Percentiles rank a stretch among this genome's conserved stretches.
Conservation (phyloP, 495 filamentous ascomycete species). For the Penicillium angulare region DNA sequence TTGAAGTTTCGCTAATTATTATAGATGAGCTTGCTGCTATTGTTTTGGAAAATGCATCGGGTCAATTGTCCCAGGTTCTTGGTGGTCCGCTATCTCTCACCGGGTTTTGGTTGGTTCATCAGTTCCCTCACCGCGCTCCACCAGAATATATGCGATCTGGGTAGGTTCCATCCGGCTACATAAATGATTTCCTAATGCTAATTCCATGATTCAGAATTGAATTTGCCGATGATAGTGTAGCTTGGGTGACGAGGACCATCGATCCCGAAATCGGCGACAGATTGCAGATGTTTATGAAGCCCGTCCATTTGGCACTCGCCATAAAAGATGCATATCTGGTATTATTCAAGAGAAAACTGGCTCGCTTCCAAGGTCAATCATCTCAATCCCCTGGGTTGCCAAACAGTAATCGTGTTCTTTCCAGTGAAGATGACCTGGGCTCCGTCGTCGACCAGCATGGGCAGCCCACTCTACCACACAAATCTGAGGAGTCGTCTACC, state of each 20-base stretch:
- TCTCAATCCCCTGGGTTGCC: conserved; percentile 13
- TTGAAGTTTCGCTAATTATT: neutral
- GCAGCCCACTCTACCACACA: conserved; percentile 24
- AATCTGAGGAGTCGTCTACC: conserved; percentile 13
- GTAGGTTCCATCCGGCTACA: conserved; percentile 31
- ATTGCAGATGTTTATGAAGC: conserved; percentile 33
- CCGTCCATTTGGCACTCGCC: conserved; percentile 35
- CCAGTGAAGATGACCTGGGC: conserved; percentile 17
- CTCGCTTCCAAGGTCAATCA: conserved; percentile 23
- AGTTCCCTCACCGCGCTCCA: conserved; percentile 58
- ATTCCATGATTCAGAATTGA: conserved; percentile 43
- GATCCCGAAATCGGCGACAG: conserved; percentile 32
- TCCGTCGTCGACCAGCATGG: conserved; percentile 21
- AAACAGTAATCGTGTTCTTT: conserved; percentile 2
- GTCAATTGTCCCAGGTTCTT: conserved; percentile 35
- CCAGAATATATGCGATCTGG: conserved; percentile 59
- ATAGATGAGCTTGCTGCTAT: conserved; percentile 51
- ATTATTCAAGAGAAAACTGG: conserved; percentile 30
- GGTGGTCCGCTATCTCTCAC: conserved; percentile 49
- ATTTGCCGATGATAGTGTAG: conserved; percentile 50
- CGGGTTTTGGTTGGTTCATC: conserved; percentile 58
- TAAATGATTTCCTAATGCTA: conserved; percentile 8
- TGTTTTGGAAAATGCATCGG: conserved; percentile 35
- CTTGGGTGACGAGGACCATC: conserved; percentile 48
- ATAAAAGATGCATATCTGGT: conserved; percentile 36